phyloP scores from a whole-genome alignment of 164 flowering plant species.

The Tetrastigma voinierianum region DNA sequence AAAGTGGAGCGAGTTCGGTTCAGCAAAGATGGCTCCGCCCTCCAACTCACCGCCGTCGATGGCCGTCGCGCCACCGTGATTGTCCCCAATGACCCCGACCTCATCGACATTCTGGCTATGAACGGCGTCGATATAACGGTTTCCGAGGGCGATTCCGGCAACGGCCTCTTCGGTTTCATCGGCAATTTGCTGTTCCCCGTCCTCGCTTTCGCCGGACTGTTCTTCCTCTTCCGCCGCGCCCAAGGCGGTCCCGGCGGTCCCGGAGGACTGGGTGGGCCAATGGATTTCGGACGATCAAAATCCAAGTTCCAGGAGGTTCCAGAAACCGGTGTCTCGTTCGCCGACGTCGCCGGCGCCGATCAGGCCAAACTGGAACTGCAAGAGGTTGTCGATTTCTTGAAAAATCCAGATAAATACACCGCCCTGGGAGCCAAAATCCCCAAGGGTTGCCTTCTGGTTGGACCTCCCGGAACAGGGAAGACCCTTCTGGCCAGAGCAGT shows the following conservation, averaged over 20 bases:
- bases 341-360: conserved; percentile 95
- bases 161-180: conserved; percentile 66
- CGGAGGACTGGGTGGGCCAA: conserved; percentile 94
- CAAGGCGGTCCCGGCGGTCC: conserved; percentile 97
- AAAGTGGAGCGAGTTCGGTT: conserved; percentile 93
- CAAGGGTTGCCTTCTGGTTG: conserved; percentile 91
- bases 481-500: conserved; percentile 90
- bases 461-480: conserved; percentile 97
- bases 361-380: conserved; percentile 90
- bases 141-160: conserved; percentile 89
- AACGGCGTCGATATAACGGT: conserved; percentile 98
- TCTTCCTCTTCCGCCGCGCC: conserved; percentile 77
- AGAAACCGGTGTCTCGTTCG: conserved; percentile 83
- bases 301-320: conserved; percentile 97
- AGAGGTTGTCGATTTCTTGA: conserved; percentile 94
- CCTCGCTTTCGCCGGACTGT: conserved; percentile 83
- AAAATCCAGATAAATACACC: conserved; percentile 92
- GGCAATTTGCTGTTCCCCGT: conserved; percentile 82
- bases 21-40: conserved; percentile 79
- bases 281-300: conserved; percentile 91
- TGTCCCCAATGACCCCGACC: conserved; percentile 91
- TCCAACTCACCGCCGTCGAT: conserved; percentile 89
- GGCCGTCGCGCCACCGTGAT: conserved; percentile 81
- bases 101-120: conserved; percentile 94
- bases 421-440: conserved; percentile 94